Percentiles rank a stretch among this genome's conserved stretches.
Evolutionary conservation across 2,329 filamentous ascomycete species (phyloP).

Genomic region (Arthroderma sp.): DNA sequence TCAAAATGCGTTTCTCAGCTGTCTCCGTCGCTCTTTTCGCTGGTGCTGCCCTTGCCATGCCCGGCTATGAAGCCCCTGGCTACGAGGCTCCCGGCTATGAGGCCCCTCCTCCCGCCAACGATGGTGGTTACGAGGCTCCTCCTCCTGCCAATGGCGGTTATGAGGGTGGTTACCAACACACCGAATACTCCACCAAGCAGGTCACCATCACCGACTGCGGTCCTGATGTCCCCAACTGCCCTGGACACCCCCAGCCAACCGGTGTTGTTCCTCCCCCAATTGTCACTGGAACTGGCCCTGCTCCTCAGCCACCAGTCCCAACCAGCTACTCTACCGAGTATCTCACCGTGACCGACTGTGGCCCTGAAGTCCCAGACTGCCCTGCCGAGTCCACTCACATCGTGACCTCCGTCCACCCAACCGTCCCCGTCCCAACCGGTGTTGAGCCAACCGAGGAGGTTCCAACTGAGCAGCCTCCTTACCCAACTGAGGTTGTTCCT

Average conservation of each 20-base stretch:
- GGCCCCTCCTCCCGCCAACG: no score
- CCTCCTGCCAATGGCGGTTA: no score
- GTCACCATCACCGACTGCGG: conserved; percentile 51
- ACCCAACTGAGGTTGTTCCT: conserved; percentile 1
- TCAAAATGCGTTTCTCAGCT: conserved; percentile 34
- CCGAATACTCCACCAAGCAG: conserved; percentile 46
- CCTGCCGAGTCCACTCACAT: conserved; percentile 5
- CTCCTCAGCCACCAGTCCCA: conserved; percentile 3
- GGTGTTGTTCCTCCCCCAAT: conserved; percentile 8
- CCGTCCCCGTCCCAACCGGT: conserved; percentile 4
- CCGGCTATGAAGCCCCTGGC: conserved; percentile 13
- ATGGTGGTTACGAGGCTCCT: no score
- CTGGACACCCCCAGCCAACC: conserved; percentile 14
- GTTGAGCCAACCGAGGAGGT: not conserved
- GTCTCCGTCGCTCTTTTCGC: conserved; percentile 29
- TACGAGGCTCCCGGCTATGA: conserved; percentile 1
- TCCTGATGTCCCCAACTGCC: conserved; percentile 49
- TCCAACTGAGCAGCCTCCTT: conserved; percentile 6
- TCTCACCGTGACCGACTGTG: conserved; percentile 51
- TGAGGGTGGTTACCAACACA: conserved; percentile 14
- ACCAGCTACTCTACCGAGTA: conserved; percentile 45
- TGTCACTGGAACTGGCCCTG: conserved; percentile 16
- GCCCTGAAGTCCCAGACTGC: conserved; percentile 34
- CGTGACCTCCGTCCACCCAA: conserved; percentile 2
- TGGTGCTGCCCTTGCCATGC: conserved; percentile 26